phyloP scores from a whole-genome alignment of 169 alveolate genomes.

The Eimeria sp. region DNA sequence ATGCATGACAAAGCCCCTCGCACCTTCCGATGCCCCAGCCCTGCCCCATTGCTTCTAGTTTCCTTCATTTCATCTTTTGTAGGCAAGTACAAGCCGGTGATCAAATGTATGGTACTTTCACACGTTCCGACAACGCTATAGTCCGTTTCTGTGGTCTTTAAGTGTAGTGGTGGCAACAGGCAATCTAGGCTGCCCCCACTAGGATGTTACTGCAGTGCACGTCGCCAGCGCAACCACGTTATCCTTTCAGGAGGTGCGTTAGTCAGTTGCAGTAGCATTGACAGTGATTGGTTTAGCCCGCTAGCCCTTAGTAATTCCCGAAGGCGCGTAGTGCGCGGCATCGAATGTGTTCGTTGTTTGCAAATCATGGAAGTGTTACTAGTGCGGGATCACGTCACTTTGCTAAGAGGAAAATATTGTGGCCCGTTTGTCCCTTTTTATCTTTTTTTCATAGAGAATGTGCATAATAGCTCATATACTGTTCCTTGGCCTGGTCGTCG shows the following conservation, averaged over 20 bases:
- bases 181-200: not conserved
- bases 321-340: not conserved
- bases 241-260: not conserved
- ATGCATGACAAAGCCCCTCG: too few species aligned
- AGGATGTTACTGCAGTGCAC: not conserved
- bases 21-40: too few species aligned
- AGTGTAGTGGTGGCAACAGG: not conserved
- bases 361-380: not conserved
- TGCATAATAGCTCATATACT: not conserved
- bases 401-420: not conserved
- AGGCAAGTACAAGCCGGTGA: not conserved
- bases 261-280: not conserved
- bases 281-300: not conserved
- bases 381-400: not conserved
- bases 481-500: not conserved
- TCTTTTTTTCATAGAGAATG: not conserved
- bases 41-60: too few species aligned
- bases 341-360: not conserved
- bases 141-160: not conserved
- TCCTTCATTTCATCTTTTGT: too few species aligned
- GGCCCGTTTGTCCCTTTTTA: not conserved
- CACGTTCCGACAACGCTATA: not conserved
- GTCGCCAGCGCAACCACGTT: not conserved
- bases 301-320: not conserved
- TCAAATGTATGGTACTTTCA: not conserved